Conservation (phyloP, 768 basidiomycete genomes). For the Kwoniella mangroviensis region DNA sequence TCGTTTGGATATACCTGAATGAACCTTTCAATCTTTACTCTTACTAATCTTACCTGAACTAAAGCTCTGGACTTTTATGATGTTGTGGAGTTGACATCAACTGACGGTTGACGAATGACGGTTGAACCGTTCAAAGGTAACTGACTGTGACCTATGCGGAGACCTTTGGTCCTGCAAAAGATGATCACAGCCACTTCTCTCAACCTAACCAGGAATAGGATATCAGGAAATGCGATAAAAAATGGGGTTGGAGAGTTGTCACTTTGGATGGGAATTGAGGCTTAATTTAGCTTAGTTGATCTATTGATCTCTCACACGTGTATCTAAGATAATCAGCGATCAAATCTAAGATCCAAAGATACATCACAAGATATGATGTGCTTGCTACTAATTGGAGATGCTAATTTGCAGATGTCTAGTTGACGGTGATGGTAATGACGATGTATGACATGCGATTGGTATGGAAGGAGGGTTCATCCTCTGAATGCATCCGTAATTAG, state of each 20-base stretch:
- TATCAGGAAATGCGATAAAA: conserved; percentile 10
- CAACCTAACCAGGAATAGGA: neutral
- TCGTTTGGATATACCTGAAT: neutral
- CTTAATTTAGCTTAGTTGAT: neutral
- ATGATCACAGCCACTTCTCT: conserved; percentile 11
- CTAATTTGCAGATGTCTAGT: neutral
- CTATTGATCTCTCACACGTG: neutral
- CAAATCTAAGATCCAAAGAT: neutral
- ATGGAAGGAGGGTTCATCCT: neutral
- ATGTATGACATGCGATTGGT: neutral
- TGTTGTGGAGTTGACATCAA: neutral
- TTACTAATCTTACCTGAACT: neutral
- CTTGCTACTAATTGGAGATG: neutral
- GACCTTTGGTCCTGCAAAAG: neutral
- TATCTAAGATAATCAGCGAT: neutral
- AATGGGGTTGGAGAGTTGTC: conserved; percentile 27
- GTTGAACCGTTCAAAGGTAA: neutral
- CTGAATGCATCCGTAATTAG: neutral
- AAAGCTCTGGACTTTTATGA: conserved; percentile 4
- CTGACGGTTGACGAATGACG: no score
- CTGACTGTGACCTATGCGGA: neutral
- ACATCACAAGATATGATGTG: neutral
- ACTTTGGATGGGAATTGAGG: conserved; percentile 22
- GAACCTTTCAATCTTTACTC: neutral
- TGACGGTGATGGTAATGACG: neutral